These are phyloP conservation scores for Eucalyptus dawsonii DNA, from an alignment of 345 rosid species.

Conservation along the genomic window DNA sequence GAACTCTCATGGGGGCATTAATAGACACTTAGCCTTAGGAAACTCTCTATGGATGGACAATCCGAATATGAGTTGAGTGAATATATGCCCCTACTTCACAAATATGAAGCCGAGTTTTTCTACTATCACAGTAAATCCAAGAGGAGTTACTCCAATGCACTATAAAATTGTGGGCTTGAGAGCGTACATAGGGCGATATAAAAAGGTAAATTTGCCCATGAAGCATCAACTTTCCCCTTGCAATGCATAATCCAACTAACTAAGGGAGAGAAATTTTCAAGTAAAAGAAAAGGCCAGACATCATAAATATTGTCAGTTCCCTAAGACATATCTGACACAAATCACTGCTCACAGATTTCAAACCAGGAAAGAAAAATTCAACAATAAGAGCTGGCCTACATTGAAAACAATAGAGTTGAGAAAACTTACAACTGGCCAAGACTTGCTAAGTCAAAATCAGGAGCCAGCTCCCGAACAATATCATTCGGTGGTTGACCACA, in stretches of 20 bases:
- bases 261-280: neutral
- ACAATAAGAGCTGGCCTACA: neutral
- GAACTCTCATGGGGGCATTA: neutral
- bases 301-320: neutral
- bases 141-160: neutral
- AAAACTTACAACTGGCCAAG: slow-evolving; percentile 78
- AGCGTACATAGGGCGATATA: neutral
- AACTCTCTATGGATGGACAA: neutral
- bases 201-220: neutral
- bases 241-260: neutral
- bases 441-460: slow-evolving; percentile 67
- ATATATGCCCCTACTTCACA: neutral
- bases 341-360: neutral
- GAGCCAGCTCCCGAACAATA: slow-evolving; percentile 83
- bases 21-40: neutral
- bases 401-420: neutral
- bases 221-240: neutral
- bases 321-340: neutral
- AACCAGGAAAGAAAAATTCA: neutral
- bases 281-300: neutral
- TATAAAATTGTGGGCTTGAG: neutral
- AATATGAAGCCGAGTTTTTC: neutral
- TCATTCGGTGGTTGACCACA: slow-evolving; percentile 98
- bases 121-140: neutral
- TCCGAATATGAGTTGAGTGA: neutral